Base-by-base conservation (phyloP, 768 basidiomycete genomes). In the Trametes cubensis region DNA sequence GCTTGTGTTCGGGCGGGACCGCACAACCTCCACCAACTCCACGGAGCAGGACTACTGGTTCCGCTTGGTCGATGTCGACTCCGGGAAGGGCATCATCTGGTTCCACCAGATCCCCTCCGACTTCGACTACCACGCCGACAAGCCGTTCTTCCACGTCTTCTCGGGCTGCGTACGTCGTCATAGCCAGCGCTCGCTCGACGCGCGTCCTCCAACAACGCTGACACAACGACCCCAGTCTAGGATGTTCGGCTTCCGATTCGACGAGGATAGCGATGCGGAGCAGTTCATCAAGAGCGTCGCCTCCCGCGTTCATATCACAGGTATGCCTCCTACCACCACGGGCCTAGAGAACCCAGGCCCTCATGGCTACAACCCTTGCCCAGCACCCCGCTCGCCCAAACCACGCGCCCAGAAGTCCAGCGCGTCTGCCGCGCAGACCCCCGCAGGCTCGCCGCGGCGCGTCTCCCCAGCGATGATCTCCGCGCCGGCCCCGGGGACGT, bases 141-240 rank as follows among this genome's bases (percentile, higher is more conserved):
- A 89, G 59, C 90, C 93, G 2, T 96, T 96, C 78, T 97, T 97
- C 76, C 94, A 98, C 74, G 82, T 87, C 41, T 95, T 96, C 75
- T 84, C 87, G 48, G 92, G 91, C 44, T 84, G 89, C 77, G 95
- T 95, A 70, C 71, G 91, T 66, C 14, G 0, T 28, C 14, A 23
- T 25, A 23, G 48, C 48, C n/a, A n/a, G 13, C 5, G 4, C 47
- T 6, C 5, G 11, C 15, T 23, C n/a, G n/a, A n/a, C n/a, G n/a
- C n/a, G 28, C 48, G 6, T 18, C 26, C 28, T 40, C 21, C 34
- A 23, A 4, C 28, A 30, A 18, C 17, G 23, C 51, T 58, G 10
- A 61, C 52, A 30, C 13, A 25, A 20, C 18, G 6, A 6, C 3
- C 45, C 20, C 58, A 75, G 74, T 72, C 67, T 39, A 77, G 84